Evolutionary conservation across 2,329 filamentous ascomycete species (phyloP).

Genomic region (Macroventuria anomochaeta): DNA sequence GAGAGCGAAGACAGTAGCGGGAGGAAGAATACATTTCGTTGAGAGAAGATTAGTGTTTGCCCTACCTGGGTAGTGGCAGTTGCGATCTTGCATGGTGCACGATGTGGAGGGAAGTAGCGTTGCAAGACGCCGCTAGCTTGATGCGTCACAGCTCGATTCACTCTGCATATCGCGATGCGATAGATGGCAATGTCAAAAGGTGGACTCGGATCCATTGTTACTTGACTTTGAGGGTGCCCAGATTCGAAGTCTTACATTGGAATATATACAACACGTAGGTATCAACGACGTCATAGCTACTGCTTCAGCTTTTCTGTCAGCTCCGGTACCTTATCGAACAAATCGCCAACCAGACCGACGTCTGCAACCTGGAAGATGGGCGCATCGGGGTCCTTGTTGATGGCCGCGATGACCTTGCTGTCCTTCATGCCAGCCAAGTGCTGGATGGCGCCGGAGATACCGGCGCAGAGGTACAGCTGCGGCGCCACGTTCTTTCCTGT

Average conservation of each 20-base stretch:
- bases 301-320: conserved; percentile 90
- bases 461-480: conserved; percentile 91
- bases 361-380: conserved; percentile 99
- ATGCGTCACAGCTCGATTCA: neutral
- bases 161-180: neutral
- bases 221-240: too few relatives aligned
- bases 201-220: too few relatives aligned
- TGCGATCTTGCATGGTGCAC: neutral
- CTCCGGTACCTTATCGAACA: conserved; percentile 95
- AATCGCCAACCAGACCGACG: conserved; percentile 90
- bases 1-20: neutral
- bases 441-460: conserved; percentile 97
- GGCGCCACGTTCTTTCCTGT: conserved; percentile 98
- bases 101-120: neutral
- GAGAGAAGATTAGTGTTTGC: neutral
- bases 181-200: too few relatives aligned
- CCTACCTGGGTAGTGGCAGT: neutral
- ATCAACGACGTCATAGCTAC: conserved; percentile 22
- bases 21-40: neutral
- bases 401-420: conserved; percentile 98
- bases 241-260: conserved; percentile 7
- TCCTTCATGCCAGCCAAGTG: conserved; percentile 99
- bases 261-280: conserved; percentile 19
- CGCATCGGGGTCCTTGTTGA: conserved; percentile 97
- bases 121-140: neutral